Conservation (phyloP, 257 asterid genomes). For the Solanum bulbocastanum region DNA sequence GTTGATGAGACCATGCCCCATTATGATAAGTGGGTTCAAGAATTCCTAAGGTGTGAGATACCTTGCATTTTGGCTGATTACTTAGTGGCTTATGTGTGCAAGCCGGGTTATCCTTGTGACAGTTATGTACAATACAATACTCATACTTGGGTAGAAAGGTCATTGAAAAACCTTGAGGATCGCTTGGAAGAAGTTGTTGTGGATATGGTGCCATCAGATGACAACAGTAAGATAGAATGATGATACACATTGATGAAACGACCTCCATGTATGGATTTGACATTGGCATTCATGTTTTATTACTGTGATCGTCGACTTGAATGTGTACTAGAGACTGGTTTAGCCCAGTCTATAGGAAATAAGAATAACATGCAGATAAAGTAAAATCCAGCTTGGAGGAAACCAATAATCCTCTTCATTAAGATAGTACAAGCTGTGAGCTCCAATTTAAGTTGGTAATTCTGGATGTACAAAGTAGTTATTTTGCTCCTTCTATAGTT, state of each 20-base stretch:
- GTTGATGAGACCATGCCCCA: slow-evolving; percentile 70
- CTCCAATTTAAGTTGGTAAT: not conserved
- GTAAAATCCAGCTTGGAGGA: not conserved
- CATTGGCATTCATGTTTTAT: slow-evolving; percentile 37
- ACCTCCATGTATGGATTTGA: slow-evolving; percentile 53
- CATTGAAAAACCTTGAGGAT: slow-evolving; percentile 28
- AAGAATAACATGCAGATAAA: not conserved
- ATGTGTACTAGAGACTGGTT: slow-evolving; percentile 55
- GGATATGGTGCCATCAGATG: slow-evolving; percentile 21
- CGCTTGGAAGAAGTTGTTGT: slow-evolving; percentile 36
- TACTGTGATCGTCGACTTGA: slow-evolving; percentile 64
- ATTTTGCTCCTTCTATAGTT: no score
- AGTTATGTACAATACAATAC: slow-evolving; percentile 77
- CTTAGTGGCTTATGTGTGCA: slow-evolving; percentile 88
- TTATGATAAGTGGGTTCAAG: slow-evolving; percentile 81
- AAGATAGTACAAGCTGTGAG: not conserved
- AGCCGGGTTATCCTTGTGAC: slow-evolving; percentile 71
- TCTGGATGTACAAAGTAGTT: not conserved
- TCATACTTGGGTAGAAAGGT: slow-evolving; percentile 65
- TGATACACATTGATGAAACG: slow-evolving; percentile 58
- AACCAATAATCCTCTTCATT: no score
- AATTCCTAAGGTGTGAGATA: slow-evolving; percentile 56
- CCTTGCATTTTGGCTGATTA: slow-evolving; percentile 81
- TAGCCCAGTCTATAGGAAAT: slow-evolving; percentile 27
- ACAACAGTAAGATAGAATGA: slow-evolving; percentile 41